Percentiles rank a stretch among this genome's conserved stretches.
Conservation (phyloP, 345 rosid species). For the Boechera stricta region DNA sequence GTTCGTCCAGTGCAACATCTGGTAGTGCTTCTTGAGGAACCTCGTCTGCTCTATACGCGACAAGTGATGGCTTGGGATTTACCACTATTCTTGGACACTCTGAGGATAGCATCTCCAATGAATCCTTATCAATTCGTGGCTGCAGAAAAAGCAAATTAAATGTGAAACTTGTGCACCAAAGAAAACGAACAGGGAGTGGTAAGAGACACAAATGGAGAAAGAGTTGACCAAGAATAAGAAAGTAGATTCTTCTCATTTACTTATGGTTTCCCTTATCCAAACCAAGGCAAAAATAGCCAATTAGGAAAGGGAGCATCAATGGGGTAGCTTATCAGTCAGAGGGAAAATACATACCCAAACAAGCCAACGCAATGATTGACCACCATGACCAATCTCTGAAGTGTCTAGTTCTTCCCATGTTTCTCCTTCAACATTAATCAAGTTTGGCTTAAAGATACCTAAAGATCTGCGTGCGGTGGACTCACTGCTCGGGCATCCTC, state of each 20-base stretch:
- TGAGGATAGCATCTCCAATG: constrained; percentile 55
- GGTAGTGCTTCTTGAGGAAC: constrained; percentile 71
- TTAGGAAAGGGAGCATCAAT: background rate
- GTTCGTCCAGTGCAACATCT: constrained; percentile 62
- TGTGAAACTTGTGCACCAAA: background rate
- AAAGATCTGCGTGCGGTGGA: constrained; percentile 71
- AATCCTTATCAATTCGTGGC: constrained; percentile 76
- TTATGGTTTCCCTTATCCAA: background rate
- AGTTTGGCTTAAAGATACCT: constrained; percentile 73
- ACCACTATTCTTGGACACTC: constrained; percentile 84
- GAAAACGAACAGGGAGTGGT: background rate
- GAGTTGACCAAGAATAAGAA: constrained; percentile 1
- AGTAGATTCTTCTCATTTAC: constrained; percentile 22
- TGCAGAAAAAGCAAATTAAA: constrained; percentile 39
- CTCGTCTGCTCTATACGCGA: constrained; percentile 55
- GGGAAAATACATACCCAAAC: constrained; percentile 71
- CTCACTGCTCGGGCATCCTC: constrained; percentile 81
- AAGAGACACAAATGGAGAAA: background rate
- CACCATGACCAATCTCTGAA: constrained; percentile 74
- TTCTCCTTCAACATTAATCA: constrained; percentile 68
- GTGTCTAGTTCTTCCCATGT: constrained; percentile 92
- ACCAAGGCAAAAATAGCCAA: background rate
- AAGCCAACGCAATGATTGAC: constrained; percentile 85
- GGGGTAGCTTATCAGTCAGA: constrained; percentile 5
- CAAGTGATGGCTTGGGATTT: constrained; percentile 77